Base-by-base conservation (phyloP, 371 early-diverging fungal species). In the Rhizopus microsporus region DNA sequence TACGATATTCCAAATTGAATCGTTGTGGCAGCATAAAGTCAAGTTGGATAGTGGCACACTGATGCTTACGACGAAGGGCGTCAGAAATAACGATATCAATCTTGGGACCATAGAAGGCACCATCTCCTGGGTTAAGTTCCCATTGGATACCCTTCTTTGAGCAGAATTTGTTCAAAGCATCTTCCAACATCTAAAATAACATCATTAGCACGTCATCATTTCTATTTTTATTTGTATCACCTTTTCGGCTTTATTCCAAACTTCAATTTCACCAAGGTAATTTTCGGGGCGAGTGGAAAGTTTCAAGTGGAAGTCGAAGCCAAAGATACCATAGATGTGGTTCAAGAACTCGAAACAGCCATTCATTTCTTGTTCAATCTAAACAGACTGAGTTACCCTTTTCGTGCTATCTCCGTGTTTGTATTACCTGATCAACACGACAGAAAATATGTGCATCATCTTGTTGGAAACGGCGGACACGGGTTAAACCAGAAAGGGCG, bases 91-190 rank as follows among this genome's bases (percentile, higher is more conserved):
- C 88, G 67, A 99, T 99, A 82, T 99, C 99, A 69, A 99, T 96
- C 89, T 99, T 99, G 67, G 99, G 99, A 5, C 99, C 99, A 76
- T 99, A 99, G 87, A 99, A 99, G 29, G 99, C 99, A 40, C 99
- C 99, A 84, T 99, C 99, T 65, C 99, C 98, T 17, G 91, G 93
- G 75, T 99, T 97, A 35, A 99, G 57, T 59, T 83, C 85, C 97
- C 97, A 99, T 5, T 63, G 53, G 17, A 77, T 60, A 9, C 94
- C 72, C 57, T 75, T 73, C 23, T 64, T 29, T 32, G 61, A 43
- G 29, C 65, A 90, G 72, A 88, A 91, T 59, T 83, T 74, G 63
- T 89, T 78, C 71, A 97, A 76, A 6, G 97, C 91, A 45, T 85
- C 80, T 48, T 85, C 88, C 57, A 99, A 82, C 54, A 80, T 81